Base-by-base conservation (phyloP, 2,329 filamentous ascomycete genomes). In the Fonsecaea multimorphosa region DNA sequence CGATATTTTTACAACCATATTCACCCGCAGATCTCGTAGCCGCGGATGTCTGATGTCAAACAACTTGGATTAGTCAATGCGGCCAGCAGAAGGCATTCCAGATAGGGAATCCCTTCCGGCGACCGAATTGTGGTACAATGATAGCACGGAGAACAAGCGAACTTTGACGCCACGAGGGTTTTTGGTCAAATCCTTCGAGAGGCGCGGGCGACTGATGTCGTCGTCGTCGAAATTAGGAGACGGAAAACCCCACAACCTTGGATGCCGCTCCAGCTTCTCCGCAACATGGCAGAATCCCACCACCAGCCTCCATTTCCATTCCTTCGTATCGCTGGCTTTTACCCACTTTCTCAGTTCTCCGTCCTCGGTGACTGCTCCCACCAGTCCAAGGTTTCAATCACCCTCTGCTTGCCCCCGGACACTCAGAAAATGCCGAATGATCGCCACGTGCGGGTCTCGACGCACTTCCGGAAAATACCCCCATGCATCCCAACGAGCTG, bases 251-350 rank as follows among this genome's bases (percentile, higher is more conserved):
- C 55, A 58, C 55, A 44, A 27, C n/a, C n/a, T n/a, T n/a, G n/a
- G n/a, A n/a, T n/a, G 34, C 38, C 19, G 55, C 44, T 49, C 52
- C 27, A 55, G 58, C 61, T 60, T 64, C 62, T 64, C 62, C 62
- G 57, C 62, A 61, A 44, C 36, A 54, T 40, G 44, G 12, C 44
- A 49, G 8, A 49, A 49, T 58, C 51, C 59, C 59, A 61, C 51
- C 59, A 3, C 24, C 49, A 31, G 31, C 22, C 24, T 61, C 40
- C 51, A 12, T 49, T 49, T 27, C 44, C 22, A 49, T 24, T n/a
- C 44, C 44, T 40, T 58, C 36, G 55, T 58, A 46, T 58, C 16
- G 31, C 40, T 64, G 62, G 62, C 27, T 54, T 60, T 60, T 59
- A 64, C 62, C 62, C 62, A 64, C 51, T 56, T 49, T 32, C 46